These are phyloP conservation scores for Dactylellina leptospora DNA, from an alignment of 2,329 filamentous ascomycete genomes.

Conservation along the genomic window DNA sequence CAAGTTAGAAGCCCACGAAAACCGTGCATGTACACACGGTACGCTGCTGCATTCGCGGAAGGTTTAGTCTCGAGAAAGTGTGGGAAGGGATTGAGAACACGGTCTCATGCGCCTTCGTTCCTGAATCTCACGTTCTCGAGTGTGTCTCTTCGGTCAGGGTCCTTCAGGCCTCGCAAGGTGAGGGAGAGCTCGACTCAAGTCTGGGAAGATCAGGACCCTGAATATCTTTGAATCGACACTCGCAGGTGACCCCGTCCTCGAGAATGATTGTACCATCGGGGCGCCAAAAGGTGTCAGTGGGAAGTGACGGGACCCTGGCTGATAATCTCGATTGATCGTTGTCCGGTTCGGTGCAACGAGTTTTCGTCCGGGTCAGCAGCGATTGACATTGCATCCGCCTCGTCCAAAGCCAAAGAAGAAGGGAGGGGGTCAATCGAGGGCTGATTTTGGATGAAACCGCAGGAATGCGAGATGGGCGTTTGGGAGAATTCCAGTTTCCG, in stretches of 20 bases:
- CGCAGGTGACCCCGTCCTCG: neutral
- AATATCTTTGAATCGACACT: constrained; percentile 7
- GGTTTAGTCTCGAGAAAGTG: too few relatives aligned
- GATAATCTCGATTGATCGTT: too few relatives aligned
- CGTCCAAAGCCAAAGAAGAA: neutral
- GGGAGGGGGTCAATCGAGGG: neutral
- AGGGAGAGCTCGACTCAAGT: too few relatives aligned
- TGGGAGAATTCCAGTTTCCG: neutral
- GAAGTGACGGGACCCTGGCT: too few relatives aligned
- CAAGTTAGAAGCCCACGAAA: neutral
- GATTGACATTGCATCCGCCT: constrained; percentile 21
- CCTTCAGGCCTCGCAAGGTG: neutral
- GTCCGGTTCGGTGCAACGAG: too few relatives aligned
- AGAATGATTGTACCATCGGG: too few relatives aligned
- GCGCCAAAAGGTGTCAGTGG: too few relatives aligned
- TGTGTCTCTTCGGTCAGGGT: neutral
- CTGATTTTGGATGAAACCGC: neutral
- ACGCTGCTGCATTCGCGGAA: too few relatives aligned
- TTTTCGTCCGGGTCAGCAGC: constrained; percentile 5
- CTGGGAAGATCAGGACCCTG: constrained; percentile 19
- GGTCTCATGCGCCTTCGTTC: neutral
- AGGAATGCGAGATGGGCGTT: neutral
- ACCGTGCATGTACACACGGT: too few relatives aligned
- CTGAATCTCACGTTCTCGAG: constrained; percentile 1
- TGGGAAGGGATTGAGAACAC: neutral